phyloP scores from a whole-genome alignment of 2,329 filamentous ascomycete species.

The Kalaharituber pfeilii region DNA sequence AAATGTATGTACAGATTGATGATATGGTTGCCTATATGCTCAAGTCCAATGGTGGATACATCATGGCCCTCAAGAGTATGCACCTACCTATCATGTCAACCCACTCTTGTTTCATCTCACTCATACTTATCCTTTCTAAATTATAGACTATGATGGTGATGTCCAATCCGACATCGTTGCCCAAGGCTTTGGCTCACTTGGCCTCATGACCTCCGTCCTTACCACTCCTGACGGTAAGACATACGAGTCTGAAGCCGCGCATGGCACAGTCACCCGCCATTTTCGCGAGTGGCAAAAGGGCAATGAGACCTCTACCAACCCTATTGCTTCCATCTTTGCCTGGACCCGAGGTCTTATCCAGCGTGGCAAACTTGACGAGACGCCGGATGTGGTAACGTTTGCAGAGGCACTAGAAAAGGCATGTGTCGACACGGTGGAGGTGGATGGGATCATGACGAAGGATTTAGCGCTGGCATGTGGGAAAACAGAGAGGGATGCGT shows the following conservation, averaged over 20 bases:
- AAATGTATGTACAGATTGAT: constrained; percentile 68
- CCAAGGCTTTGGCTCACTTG: constrained; percentile 93
- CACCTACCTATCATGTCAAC: too few relatives aligned
- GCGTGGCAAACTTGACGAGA: constrained; percentile 80
- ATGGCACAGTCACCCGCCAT: constrained; percentile 95
- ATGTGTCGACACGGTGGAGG: constrained; percentile 82
- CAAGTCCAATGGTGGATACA: constrained; percentile 90
- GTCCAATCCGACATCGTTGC: constrained; percentile 97
- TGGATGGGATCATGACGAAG: constrained; percentile 97
- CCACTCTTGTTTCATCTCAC: neutral
- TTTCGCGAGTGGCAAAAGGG: constrained; percentile 99
- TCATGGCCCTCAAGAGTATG: constrained; percentile 98
- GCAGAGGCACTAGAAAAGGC: constrained; percentile 84
- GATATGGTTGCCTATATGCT: constrained; percentile 99
- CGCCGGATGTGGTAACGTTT: constrained; percentile 80
- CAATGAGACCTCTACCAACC: constrained; percentile 92
- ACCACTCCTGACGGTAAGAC: constrained; percentile 94
- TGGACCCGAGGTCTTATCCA: constrained; percentile 92
- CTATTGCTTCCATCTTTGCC: constrained; percentile 96
- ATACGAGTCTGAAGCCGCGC: constrained; percentile 92
- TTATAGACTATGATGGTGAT: constrained; percentile 63
- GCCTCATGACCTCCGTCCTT: constrained; percentile 95
- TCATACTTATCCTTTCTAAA: neutral
- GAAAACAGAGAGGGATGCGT: constrained; percentile 65
- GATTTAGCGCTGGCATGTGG: constrained; percentile 90